These are phyloP conservation scores for Stagonosporopsis vannaccii DNA, from an alignment of 2,329 filamentous ascomycete genomes.

Conservation along the genomic window DNA sequence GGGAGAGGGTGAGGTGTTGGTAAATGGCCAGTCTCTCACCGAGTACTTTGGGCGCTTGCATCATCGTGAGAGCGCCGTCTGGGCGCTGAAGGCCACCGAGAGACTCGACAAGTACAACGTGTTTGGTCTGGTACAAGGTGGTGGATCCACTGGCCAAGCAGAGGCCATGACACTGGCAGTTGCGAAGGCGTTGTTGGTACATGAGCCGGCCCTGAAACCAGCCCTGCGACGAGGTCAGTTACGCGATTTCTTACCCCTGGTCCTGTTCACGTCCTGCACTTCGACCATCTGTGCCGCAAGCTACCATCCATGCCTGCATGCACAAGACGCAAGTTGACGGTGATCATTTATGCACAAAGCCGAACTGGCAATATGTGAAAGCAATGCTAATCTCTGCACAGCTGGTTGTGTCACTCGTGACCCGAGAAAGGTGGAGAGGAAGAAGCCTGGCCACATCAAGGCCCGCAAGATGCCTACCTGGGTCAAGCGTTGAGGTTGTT, in stretches of 20 bases:
- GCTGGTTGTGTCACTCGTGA: constrained; percentile 93
- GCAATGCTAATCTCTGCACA: constrained; percentile 59
- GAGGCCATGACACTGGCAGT: constrained; percentile 92
- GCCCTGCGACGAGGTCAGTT: constrained; percentile 84
- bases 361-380: background rate
- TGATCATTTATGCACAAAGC: constrained; percentile 14
- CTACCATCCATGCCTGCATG: background rate
- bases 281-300: constrained; percentile 4
- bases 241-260: constrained; percentile 10
- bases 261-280: constrained; percentile 8
- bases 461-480: constrained; percentile 97
- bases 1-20: constrained; percentile 84
- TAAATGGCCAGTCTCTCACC: constrained; percentile 88
- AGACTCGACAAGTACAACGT: constrained; percentile 97
- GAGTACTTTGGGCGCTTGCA: constrained; percentile 87
- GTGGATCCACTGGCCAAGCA: constrained; percentile 92
- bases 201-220: constrained; percentile 91
- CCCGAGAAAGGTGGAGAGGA: constrained; percentile 91
- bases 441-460: constrained; percentile 96
- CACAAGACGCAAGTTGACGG: background rate
- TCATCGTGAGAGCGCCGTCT: constrained; percentile 92
- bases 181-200: constrained; percentile 84
- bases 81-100: constrained; percentile 83
- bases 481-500: constrained; percentile 76
- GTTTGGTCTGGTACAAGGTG: constrained; percentile 83